Conservation (phyloP, 148 eudicot genomes). For the Camellia lanceoleosa region DNA sequence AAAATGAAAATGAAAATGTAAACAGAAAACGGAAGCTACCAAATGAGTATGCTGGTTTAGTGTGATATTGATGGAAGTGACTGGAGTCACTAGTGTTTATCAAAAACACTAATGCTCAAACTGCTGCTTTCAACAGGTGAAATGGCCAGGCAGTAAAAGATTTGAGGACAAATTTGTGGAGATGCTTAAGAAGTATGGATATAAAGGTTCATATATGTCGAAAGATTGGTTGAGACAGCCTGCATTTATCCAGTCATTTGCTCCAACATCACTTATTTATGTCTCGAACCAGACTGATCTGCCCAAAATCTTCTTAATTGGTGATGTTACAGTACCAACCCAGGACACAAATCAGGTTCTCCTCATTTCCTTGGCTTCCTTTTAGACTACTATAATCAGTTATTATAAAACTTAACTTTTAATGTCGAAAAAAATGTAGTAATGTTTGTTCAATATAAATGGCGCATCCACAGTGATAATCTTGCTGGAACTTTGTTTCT, state of each 20-base stretch:
- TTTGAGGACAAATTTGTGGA: conserved; percentile 81
- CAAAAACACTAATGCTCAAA: neutral
- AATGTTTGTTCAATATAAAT: too few species aligned
- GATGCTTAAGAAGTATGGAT: conserved; percentile 78
- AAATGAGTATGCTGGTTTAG: too few species aligned
- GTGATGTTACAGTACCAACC: conserved; percentile 55
- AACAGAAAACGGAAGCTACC: too few species aligned
- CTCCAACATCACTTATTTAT: conserved; percentile 80
- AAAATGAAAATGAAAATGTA: neutral
- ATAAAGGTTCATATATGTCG: conserved; percentile 81
- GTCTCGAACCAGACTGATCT: conserved; percentile 74
- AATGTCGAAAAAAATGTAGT: neutral
- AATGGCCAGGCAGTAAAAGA: conserved; percentile 78
- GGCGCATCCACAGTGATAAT: neutral
- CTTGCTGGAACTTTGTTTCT: neutral
- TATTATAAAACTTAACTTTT: neutral
- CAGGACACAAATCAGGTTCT: conserved; percentile 94
- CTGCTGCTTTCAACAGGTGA: conserved; percentile 52
- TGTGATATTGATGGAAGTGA: neutral
- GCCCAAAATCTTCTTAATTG: conserved; percentile 81
- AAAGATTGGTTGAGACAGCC: conserved; percentile 87
- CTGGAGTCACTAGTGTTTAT: neutral
- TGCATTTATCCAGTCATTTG: conserved; percentile 93
- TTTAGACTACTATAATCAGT: neutral
- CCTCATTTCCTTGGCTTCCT: neutral